Conservation (phyloP, 331 rosid genomes). For the Arachis monticola region DNA sequence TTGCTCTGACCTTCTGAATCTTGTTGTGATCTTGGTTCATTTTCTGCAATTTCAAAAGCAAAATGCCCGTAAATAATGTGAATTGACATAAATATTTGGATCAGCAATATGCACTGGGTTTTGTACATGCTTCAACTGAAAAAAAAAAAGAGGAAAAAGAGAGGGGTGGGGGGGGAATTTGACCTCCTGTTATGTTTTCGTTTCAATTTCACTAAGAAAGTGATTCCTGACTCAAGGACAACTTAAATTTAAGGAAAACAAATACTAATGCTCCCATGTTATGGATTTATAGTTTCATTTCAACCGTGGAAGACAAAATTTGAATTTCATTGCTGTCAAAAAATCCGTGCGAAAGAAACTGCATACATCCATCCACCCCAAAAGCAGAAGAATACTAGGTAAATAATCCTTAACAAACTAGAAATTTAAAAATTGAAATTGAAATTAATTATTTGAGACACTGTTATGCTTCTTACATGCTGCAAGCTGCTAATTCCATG, state of each 20-base stretch:
- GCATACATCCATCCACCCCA: not conserved
- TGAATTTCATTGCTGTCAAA: not conserved
- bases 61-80: conserved; percentile 15
- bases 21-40: conserved; percentile 38
- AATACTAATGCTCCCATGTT: not conserved
- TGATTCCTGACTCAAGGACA: not conserved
- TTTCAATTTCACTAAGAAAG: conserved; percentile 20
- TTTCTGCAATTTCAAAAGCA: conserved; percentile 41
- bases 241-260: not conserved
- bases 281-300: not conserved
- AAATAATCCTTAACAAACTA: not conserved
- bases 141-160: conserved; percentile 3
- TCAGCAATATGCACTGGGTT: conserved; percentile 4
- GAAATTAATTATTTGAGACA: conserved; percentile 14
- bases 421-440: not conserved
- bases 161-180: not conserved
- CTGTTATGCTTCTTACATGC: not conserved
- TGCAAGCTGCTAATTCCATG: not conserved
- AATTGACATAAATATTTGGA: too few relatives aligned
- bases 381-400: not conserved
- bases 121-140: conserved; percentile 8
- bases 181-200: not conserved
- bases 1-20: conserved; percentile 45
- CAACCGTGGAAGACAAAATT: not conserved
- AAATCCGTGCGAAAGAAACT: too few relatives aligned